Evolutionary conservation across 139 green algal genomes (phyloP).

Genomic region (Chlamydomonas applanata): DNA sequence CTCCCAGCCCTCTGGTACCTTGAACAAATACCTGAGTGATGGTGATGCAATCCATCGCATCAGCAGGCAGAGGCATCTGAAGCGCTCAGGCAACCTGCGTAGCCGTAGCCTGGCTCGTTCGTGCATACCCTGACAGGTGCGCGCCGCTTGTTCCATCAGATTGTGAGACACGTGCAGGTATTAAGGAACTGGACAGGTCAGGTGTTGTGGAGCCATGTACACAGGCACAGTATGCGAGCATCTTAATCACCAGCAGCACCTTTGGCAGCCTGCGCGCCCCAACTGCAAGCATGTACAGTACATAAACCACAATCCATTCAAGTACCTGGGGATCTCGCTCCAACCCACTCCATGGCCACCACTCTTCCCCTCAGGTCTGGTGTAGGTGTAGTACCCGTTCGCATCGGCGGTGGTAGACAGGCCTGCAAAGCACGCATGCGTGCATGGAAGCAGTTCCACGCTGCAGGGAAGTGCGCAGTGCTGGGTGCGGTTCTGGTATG

Average conservation of each 20-base stretch:
- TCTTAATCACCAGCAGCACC: too few relatives aligned
- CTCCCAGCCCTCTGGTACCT: slow-evolving; percentile 70
- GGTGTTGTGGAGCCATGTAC: too few relatives aligned
- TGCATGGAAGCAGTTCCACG: background rate
- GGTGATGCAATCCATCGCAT: background rate
- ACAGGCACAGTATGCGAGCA: too few relatives aligned
- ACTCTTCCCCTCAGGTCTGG: slow-evolving; percentile 81
- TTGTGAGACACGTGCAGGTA: too few relatives aligned
- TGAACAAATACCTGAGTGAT: slow-evolving; percentile 76
- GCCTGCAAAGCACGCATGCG: slow-evolving; percentile 37
- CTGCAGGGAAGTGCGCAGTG: too few relatives aligned
- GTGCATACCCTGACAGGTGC: too few relatives aligned
- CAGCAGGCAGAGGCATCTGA: background rate
- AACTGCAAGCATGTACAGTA: too few relatives aligned
- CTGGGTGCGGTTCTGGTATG: too few relatives aligned
- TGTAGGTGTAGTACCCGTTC: slow-evolving; percentile 72
- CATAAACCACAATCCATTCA: too few relatives aligned
- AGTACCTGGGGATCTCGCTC: slow-evolving; percentile 69
- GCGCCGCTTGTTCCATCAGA: background rate
- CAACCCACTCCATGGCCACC: slow-evolving; percentile 90
- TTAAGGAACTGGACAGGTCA: too few relatives aligned
- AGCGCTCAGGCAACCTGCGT: background rate
- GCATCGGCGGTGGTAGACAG: slow-evolving; percentile 47
- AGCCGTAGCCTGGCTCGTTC: too few relatives aligned
- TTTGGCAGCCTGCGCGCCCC: too few relatives aligned